phyloP scores from a whole-genome alignment of 2,329 filamentous ascomycete genomes.

The Alternaria consortialis region DNA sequence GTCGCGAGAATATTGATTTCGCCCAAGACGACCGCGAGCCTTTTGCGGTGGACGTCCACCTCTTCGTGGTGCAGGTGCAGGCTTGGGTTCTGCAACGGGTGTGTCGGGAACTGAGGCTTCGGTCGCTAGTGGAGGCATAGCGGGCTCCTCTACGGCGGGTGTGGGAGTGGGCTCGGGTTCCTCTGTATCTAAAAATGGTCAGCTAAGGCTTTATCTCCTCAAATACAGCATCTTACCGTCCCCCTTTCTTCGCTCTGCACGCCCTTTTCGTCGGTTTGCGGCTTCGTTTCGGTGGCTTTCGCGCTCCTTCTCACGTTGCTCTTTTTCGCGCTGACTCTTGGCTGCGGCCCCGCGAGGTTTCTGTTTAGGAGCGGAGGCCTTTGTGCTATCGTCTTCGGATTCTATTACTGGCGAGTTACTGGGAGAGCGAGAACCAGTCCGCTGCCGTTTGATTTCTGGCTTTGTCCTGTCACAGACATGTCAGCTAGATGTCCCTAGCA shows the following conservation, averaged over 20 bases:
- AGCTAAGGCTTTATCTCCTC: conserved; percentile 29
- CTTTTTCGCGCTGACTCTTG: conserved; percentile 66
- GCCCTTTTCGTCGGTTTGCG: conserved; percentile 80
- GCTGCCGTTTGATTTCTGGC: conserved; percentile 78
- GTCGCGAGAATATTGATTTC: conserved; percentile 52
- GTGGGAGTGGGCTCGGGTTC: conserved; percentile 34
- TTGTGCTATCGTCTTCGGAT: conserved; percentile 73
- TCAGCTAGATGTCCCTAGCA: conserved; percentile 30
- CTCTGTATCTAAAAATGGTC: conserved; percentile 41
- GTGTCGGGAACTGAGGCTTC: conserved; percentile 41
- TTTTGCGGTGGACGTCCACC: conserved; percentile 49
- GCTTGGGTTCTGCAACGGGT: conserved; percentile 34
- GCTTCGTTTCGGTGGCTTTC: conserved; percentile 78
- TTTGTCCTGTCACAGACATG: conserved; percentile 66
- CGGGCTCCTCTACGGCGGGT: conserved; percentile 40
- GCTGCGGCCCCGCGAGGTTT: conserved; percentile 58
- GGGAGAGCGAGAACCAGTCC: conserved; percentile 67
- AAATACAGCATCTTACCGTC: conserved; percentile 68
- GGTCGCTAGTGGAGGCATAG: conserved; percentile 29
- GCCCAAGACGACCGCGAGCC: conserved; percentile 45
- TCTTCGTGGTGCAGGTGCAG: conserved; percentile 42
- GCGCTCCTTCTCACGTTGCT: conserved; percentile 70
- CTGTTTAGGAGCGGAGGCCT: conserved; percentile 54
- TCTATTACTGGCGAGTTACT: conserved; percentile 65
- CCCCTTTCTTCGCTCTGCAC: conserved; percentile 79